Percentiles rank a stretch among this genome's conserved stretches.
phyloP scores from a whole-genome alignment of 1,284 basidiomycete genomes.

The Microbotryum scabiosae region DNA sequence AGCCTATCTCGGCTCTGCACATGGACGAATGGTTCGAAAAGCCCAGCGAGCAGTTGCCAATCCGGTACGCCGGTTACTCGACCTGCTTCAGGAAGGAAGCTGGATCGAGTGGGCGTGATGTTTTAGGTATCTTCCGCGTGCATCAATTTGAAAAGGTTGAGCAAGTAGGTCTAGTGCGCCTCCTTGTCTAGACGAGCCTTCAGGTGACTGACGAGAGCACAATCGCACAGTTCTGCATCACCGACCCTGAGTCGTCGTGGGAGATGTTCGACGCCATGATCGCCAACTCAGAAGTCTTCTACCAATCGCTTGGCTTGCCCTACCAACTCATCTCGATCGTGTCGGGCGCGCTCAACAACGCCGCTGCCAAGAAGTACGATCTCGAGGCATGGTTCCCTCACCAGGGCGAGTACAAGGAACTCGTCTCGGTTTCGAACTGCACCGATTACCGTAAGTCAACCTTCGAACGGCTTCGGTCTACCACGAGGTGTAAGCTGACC shows the following conservation, averaged over 20 bases:
- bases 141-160: conserved; percentile 99
- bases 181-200: not conserved
- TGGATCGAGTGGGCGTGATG: conserved; percentile 90
- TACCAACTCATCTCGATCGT: conserved; percentile 95
- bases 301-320: conserved; percentile 82
- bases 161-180: conserved; percentile 42
- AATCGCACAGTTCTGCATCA: conserved; percentile 72
- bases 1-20: conserved; percentile 93
- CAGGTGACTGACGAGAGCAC: not conserved
- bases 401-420: conserved; percentile 91
- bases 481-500: conserved; percentile 80
- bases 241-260: conserved; percentile 88
- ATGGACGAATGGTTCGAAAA: conserved; percentile 95
- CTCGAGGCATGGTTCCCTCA: conserved; percentile 99
- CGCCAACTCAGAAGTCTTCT: conserved; percentile 82
- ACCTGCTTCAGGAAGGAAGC: conserved; percentile 99
- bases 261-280: conserved; percentile 90
- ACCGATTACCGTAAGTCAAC: conserved; percentile 42
- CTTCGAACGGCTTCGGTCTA: conserved; percentile 39
- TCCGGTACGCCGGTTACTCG: conserved; percentile 60
- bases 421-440: conserved; percentile 45
- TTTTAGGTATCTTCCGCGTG: conserved; percentile 99
- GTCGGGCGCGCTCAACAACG: conserved; percentile 90
- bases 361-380: conserved; percentile 94
- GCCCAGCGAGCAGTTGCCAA: conserved; percentile 80